phyloP scores from a whole-genome alignment of 306 rosid genomes.

The Benincasa hispida region DNA sequence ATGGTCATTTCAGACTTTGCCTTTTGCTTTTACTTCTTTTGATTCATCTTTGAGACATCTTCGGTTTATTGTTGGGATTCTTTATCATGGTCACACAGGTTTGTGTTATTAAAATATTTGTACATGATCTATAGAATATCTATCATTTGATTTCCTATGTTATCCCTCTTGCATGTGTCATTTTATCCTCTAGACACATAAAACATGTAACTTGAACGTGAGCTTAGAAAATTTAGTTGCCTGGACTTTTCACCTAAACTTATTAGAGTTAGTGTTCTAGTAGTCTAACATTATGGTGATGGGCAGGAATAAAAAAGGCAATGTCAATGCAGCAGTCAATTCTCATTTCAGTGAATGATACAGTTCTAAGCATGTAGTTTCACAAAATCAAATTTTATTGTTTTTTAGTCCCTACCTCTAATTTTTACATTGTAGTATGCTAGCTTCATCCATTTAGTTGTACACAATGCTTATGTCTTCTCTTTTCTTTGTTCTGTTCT shows the following conservation, averaged over 20 bases:
- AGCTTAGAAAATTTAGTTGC: neutral
- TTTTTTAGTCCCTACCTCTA: neutral
- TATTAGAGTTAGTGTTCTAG: neutral
- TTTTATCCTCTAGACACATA: neutral
- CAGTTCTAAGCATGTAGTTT: constrained; percentile 23
- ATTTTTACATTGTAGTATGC: neutral
- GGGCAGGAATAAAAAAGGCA: constrained; percentile 69
- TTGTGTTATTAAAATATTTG: neutral
- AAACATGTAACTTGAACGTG: neutral
- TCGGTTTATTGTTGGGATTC: no score
- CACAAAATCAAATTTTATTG: neutral
- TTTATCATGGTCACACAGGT: no score
- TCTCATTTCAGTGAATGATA: constrained; percentile 46
- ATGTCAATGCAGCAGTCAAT: constrained; percentile 64
- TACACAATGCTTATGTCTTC: neutral
- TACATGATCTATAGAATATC: neutral
- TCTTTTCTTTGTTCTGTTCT: constrained; percentile 10
- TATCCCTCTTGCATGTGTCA: neutral
- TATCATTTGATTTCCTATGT: neutral
- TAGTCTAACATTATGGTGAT: constrained; percentile 6
- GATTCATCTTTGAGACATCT: neutral
- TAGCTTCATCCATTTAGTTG: neutral
- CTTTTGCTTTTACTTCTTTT: neutral
- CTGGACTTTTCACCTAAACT: neutral
- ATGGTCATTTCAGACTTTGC: neutral